Percentiles rank a stretch among this genome's conserved stretches.
These are phyloP conservation scores for Cyberlindnera euphorbiae DNA, from an alignment of 805 yeast genomes.

Conservation along the genomic window DNA sequence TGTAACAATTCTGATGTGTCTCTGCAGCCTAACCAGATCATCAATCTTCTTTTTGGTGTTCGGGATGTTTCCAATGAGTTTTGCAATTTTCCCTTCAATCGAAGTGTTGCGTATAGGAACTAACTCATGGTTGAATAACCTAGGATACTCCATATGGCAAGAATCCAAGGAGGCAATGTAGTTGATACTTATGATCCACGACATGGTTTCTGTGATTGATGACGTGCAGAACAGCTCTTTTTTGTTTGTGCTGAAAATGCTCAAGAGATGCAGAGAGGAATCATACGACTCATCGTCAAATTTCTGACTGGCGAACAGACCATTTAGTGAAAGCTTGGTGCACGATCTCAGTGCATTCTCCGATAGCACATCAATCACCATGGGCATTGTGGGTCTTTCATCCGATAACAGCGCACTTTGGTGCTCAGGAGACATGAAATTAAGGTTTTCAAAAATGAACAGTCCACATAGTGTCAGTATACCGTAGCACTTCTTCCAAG, in stretches of 20 bases:
- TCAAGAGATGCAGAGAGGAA: constrained; percentile 24
- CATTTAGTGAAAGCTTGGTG: constrained; percentile 32
- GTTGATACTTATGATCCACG: constrained; percentile 58
- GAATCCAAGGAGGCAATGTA: constrained; percentile 44
- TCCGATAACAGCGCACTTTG: constrained; percentile 24
- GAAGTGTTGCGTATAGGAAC: constrained; percentile 24
- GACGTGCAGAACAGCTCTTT: constrained; percentile 39
- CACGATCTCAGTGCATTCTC: constrained; percentile 25
- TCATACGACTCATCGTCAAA: constrained; percentile 6
- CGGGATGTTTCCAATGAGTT: constrained; percentile 31
- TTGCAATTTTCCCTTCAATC: constrained; percentile 30
- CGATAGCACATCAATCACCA: constrained; percentile 28
- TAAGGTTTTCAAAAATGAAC: constrained; percentile 38
- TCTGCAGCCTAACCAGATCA: constrained; percentile 31
- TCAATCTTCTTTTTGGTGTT: constrained; percentile 33
- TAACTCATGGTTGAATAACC: constrained; percentile 18
- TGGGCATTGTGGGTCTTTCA: constrained; percentile 22
- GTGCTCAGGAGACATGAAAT: constrained; percentile 27
- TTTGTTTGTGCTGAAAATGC: constrained; percentile 37
- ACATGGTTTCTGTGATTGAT: constrained; percentile 41
- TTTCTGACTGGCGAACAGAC: constrained; percentile 31
- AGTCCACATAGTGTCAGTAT: constrained; percentile 48
- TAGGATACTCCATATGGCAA: constrained; percentile 26
- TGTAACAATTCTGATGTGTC: constrained; percentile 40
- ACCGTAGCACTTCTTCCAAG: constrained; percentile 43